phyloP scores from a whole-genome alignment of 1,284 basidiomycete species.

The Anthracocystis panici-leucophaei region DNA sequence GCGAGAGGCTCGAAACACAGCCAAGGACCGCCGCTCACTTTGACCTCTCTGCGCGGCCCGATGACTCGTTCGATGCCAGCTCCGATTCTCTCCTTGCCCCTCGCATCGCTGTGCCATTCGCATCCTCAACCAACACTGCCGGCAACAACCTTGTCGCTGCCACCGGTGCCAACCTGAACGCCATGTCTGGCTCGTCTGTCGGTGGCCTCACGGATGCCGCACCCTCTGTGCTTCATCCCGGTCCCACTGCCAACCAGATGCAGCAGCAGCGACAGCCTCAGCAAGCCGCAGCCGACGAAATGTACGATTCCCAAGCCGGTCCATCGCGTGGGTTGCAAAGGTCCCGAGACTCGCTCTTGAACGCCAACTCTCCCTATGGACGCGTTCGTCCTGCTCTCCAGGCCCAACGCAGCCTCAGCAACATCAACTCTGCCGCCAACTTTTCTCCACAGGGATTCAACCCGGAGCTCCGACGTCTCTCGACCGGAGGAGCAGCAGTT shows the following conservation, averaged over 20 bases:
- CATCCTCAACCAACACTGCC: not conserved
- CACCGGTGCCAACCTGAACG: slow-evolving; percentile 7
- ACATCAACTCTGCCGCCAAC: slow-evolving; percentile 12
- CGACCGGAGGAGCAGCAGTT: slow-evolving; percentile 14
- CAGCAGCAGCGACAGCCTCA: slow-evolving; percentile 23
- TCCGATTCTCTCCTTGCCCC: slow-evolving; percentile 17
- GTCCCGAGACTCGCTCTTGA: slow-evolving; percentile 26
- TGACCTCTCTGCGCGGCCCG: slow-evolving; percentile 21
- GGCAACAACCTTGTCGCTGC: slow-evolving; percentile 12
- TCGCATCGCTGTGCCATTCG: slow-evolving; percentile 3
- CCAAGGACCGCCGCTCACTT: slow-evolving; percentile 34
- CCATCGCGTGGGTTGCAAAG: slow-evolving; percentile 38
- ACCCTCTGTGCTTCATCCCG: slow-evolving; percentile 41
- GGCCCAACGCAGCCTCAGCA: slow-evolving; percentile 23
- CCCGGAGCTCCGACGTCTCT: slow-evolving; percentile 36
- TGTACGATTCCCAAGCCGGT: slow-evolving; percentile 46
- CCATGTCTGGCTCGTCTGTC: slow-evolving; percentile 14
- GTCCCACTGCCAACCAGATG: slow-evolving; percentile 19
- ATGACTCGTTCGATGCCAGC: slow-evolving; percentile 19
- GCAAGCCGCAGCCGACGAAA: slow-evolving; percentile 13
- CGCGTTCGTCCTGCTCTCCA: slow-evolving; percentile 27
- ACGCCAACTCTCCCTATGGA: slow-evolving; percentile 31
- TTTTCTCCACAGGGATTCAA: slow-evolving; percentile 35
- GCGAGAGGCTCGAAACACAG: slow-evolving; percentile 27
- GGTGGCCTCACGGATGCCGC: slow-evolving; percentile 16